A percentile compares a stretch with the other conserved stretches of the same genome.
phyloP scores from a whole-genome alignment of 495 filamentous ascomycete genomes.

The Rostrohypoxylon terebratum region DNA sequence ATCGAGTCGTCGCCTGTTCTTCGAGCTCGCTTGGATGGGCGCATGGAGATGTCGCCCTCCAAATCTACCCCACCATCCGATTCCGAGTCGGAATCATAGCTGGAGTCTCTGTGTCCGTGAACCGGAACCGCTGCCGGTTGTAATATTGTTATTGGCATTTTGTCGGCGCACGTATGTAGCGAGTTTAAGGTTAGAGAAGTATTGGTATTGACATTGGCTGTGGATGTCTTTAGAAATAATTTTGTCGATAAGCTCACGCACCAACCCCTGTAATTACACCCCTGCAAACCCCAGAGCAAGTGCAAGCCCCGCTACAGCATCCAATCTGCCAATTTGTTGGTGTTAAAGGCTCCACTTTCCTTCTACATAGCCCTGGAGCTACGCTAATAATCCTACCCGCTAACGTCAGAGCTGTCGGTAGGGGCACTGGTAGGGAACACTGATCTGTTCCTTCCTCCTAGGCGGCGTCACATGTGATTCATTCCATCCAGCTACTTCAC shows the following conservation, averaged over 20 bases:
- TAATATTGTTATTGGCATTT: slow-evolving; percentile 51
- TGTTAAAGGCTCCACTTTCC: slow-evolving; percentile 1
- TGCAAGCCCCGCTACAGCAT: slow-evolving; percentile 28
- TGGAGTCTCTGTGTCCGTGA: slow-evolving; percentile 18
- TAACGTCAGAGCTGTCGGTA: slow-evolving; percentile 10
- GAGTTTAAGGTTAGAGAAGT: slow-evolving; percentile 4
- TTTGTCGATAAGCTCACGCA: slow-evolving; percentile 34
- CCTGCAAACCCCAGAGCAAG: not conserved
- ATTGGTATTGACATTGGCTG: not conserved
- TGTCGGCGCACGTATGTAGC: not conserved
- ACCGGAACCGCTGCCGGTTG: slow-evolving; percentile 39
- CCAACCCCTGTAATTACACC: slow-evolving; percentile 27
- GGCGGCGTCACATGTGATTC: slow-evolving; percentile 37
- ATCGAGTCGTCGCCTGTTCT: slow-evolving; percentile 60
- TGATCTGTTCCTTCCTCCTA: not conserved
- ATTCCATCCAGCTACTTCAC: slow-evolving; percentile 5
- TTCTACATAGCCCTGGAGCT: no score
- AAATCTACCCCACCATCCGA: slow-evolving; percentile 68
- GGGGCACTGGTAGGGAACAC: not conserved
- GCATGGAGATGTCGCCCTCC: slow-evolving; percentile 71
- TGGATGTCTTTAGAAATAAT: slow-evolving; percentile 21
- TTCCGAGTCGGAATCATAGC: slow-evolving; percentile 38
- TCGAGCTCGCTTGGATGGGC: slow-evolving; percentile 40
- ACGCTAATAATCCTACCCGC: slow-evolving; percentile 17
- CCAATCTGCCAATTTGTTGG: no score